A percentile compares a stretch with the other conserved stretches of the same genome.
phyloP scores from a whole-genome alignment of 345 rosid species.

The Populus nigra region DNA sequence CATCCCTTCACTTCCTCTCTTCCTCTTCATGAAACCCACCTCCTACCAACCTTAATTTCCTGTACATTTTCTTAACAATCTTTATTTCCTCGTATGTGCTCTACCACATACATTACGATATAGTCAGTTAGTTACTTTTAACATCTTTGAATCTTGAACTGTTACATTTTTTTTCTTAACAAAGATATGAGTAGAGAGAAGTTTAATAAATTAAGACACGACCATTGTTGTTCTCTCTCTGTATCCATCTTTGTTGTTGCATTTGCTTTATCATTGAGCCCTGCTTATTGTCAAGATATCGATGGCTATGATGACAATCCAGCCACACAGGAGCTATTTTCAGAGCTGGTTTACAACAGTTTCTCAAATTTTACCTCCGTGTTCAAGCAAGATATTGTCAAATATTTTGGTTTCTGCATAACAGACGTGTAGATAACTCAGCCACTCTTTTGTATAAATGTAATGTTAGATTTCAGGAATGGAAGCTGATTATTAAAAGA shows the following conservation, averaged over 20 bases:
- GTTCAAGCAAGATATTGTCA: conserved; percentile 55
- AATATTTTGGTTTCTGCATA: conserved; percentile 80
- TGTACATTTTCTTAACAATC: not conserved
- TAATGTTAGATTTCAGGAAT: not conserved
- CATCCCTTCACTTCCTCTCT: not conserved
- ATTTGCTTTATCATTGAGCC: not conserved
- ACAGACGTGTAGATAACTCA: conserved; percentile 62
- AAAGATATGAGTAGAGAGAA: conserved; percentile 44
- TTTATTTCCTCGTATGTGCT: not conserved
- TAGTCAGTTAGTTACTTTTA: not conserved
- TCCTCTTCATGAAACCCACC: not conserved
- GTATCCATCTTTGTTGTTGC: conserved; percentile 14
- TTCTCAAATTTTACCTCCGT: conserved; percentile 53
- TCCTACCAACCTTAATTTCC: not conserved
- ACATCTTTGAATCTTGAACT: not conserved
- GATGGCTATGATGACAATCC: conserved; percentile 27
- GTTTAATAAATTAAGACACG: not conserved
- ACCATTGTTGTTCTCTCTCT: conserved; percentile 20
- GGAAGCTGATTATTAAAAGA: not conserved
- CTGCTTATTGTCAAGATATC: conserved; percentile 22
- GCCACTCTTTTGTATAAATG: not conserved
- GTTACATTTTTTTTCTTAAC: not conserved
- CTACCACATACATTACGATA: not conserved
- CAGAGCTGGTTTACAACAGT: conserved; percentile 41
- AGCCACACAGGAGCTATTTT: conserved; percentile 40